These are phyloP conservation scores for Trichophyton benhamiae DNA, from an alignment of 2,329 filamentous ascomycete genomes.

Conservation along the genomic window DNA sequence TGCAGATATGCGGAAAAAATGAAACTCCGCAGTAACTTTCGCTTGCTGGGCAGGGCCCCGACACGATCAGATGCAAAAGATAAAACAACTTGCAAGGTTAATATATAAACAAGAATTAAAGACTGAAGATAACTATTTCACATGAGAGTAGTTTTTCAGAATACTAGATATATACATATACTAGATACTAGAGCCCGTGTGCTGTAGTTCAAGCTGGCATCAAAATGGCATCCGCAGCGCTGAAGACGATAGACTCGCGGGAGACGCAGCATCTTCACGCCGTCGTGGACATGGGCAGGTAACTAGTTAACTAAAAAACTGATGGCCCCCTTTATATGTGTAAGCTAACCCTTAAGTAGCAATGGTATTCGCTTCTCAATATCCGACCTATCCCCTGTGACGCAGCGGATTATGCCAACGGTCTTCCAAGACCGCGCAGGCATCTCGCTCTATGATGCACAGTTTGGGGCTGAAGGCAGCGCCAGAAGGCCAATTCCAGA, in stretches of 20 bases:
- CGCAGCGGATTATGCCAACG: constrained; percentile 60
- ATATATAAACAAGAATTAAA: no score
- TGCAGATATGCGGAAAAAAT: no score
- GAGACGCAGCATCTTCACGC: background rate
- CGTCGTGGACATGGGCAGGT: constrained; percentile 3
- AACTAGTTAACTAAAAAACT: background rate
- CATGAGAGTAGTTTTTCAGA: no score
- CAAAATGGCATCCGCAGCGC: background rate
- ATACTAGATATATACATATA: no score
- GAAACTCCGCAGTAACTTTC: no score
- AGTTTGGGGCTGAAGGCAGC: constrained; percentile 37
- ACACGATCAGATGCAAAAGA: no score
- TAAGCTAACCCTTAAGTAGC: constrained; percentile 34
- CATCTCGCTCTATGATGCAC: constrained; percentile 78
- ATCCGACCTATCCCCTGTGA: constrained; percentile 61
- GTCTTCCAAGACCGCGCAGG: constrained; percentile 64
- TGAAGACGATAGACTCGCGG: background rate
- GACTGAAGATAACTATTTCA: no score
- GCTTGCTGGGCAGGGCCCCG: no score
- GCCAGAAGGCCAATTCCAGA: constrained; percentile 43
- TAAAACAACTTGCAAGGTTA: no score
- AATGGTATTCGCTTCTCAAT: constrained; percentile 93
- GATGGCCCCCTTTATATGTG: background rate
- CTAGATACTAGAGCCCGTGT: background rate
- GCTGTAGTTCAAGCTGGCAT: background rate